Conservation (phyloP, 805 yeast species). For the Zygosaccharomyces pseudorouxii region DNA sequence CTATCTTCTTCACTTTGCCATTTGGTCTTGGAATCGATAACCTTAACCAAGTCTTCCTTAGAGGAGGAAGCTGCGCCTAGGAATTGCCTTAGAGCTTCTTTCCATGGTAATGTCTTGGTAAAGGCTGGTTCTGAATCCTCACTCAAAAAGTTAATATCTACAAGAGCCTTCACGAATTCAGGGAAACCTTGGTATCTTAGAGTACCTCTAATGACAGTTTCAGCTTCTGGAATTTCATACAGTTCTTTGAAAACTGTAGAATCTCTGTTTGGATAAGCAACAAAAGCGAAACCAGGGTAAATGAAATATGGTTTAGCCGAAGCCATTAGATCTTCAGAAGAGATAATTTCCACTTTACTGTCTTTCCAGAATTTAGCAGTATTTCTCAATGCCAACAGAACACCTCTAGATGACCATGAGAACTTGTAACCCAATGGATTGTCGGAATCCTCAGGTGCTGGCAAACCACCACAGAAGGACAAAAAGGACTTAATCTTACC, state of each 20-base stretch:
- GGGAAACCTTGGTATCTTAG: conserved; percentile 98
- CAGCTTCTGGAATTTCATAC: conserved; percentile 94
- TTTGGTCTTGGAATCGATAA: conserved; percentile 70
- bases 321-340: conserved; percentile 90
- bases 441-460: conserved; percentile 96
- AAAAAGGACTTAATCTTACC: conserved; percentile 93
- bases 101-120: conserved; percentile 68
- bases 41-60: conserved; percentile 68
- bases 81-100: conserved; percentile 72
- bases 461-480: conserved; percentile 98
- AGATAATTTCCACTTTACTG: conserved; percentile 74
- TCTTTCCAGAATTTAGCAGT: conserved; percentile 84
- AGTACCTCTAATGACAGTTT: conserved; percentile 94
- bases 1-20: conserved; percentile 80
- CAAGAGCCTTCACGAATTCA: conserved; percentile 91
- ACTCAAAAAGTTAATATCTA: conserved; percentile 86
- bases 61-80: conserved; percentile 67
- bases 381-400: conserved; percentile 90
- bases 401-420: conserved; percentile 99
- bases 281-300: conserved; percentile 93
- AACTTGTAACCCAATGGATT: conserved; percentile 98
- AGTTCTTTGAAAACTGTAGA: conserved; percentile 90
- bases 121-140: conserved; percentile 66
- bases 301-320: conserved; percentile 92
- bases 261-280: conserved; percentile 97